Evolutionary conservation across 768 basidiomycete species (phyloP).

Genomic region (Boletus reticuloceps): DNA sequence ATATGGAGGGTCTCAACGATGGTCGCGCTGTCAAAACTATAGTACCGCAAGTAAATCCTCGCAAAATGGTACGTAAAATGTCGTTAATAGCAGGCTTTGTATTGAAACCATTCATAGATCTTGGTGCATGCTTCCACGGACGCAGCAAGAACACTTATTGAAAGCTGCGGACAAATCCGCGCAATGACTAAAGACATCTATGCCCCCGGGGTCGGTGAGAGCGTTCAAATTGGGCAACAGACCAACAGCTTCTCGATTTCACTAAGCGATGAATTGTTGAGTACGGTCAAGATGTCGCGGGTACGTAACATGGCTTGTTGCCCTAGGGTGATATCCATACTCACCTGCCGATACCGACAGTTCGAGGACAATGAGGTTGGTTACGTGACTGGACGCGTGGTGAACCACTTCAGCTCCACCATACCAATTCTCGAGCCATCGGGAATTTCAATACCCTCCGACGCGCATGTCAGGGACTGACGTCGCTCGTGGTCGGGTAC

Average conservation of each 20-base stretch:
- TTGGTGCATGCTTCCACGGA: slow-evolving; percentile 75
- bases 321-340: neutral
- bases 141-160: slow-evolving; percentile 70
- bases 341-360: slow-evolving; percentile 38
- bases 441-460: slow-evolving; percentile 30
- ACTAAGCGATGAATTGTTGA: slow-evolving; percentile 84
- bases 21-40: slow-evolving; percentile 97
- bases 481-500: slow-evolving; percentile 37
- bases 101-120: slow-evolving; percentile 50
- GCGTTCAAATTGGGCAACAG: slow-evolving; percentile 90
- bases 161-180: slow-evolving; percentile 78
- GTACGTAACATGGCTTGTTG: slow-evolving; percentile 44
- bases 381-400: slow-evolving; percentile 85
- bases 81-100: neutral
- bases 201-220: slow-evolving; percentile 73
- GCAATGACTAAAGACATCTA: slow-evolving; percentile 93
- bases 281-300: slow-evolving; percentile 78
- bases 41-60: slow-evolving; percentile 92
- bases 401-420: slow-evolving; percentile 80
- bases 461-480: slow-evolving; percentile 23
- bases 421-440: slow-evolving; percentile 85
- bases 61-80: slow-evolving; percentile 72
- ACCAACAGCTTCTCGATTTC: slow-evolving; percentile 94
- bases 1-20: slow-evolving; percentile 96
- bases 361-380: slow-evolving; percentile 98